Conservation (phyloP, 2,329 filamentous ascomycete species). For the Penicillium sp. region DNA sequence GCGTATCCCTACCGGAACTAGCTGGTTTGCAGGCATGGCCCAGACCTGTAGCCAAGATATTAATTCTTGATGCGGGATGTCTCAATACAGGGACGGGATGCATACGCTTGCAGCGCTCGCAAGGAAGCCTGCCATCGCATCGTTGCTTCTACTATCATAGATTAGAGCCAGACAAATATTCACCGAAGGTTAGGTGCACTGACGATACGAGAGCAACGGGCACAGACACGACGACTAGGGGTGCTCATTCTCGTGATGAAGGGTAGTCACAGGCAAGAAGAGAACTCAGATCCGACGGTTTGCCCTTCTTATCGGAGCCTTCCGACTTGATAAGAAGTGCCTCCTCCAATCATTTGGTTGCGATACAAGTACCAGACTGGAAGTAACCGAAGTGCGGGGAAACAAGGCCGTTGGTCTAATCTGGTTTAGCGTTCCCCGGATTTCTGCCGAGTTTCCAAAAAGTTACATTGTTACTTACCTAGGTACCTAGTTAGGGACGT, state of each 20-base stretch:
- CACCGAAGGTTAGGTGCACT: not conserved
- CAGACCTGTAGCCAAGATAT: conserved; percentile 12
- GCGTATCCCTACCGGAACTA: conserved; percentile 1
- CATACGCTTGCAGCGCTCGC: conserved; percentile 22
- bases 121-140: conserved; percentile 22
- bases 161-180: not conserved
- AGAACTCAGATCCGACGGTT: too few species aligned
- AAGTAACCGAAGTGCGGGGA: too few species aligned
- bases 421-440: too few species aligned
- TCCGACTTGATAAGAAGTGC: too few species aligned
- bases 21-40: conserved; percentile 20
- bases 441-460: too few species aligned
- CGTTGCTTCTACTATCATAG: conserved; percentile 21
- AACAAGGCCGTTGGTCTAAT: too few species aligned
- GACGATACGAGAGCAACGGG: conserved; percentile 13
- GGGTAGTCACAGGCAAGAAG: not conserved
- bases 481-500: too few species aligned
- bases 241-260: conserved; percentile 2
- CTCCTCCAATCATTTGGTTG: too few species aligned
- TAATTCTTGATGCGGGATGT: not conserved
- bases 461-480: too few species aligned
- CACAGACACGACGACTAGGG: conserved; percentile 13
- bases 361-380: too few species aligned
- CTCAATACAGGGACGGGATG: not conserved
- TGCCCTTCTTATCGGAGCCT: too few species aligned